A percentile compares a stretch with the other conserved stretches of the same genome.
phyloP scores from a whole-genome alignment of 306 rosid genomes.

The Vigna trinervia region DNA sequence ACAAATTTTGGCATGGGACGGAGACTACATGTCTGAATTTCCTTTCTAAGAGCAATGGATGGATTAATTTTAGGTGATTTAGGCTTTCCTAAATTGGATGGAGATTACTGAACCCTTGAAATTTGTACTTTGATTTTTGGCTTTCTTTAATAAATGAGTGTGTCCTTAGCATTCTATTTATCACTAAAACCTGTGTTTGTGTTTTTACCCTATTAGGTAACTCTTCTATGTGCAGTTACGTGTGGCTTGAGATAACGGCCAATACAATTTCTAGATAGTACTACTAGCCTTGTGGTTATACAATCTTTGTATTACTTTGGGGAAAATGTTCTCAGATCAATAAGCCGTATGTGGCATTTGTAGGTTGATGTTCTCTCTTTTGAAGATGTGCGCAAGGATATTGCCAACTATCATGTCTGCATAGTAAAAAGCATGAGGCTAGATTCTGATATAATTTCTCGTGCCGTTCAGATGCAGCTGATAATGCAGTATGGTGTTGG shows the following conservation, averaged over 20 bases:
- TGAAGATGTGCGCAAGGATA: slow-evolving; percentile 69
- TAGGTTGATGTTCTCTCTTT: slow-evolving; percentile 84
- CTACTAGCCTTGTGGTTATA: not conserved
- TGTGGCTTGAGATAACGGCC: not conserved
- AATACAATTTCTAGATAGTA: not conserved
- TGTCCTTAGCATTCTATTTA: not conserved
- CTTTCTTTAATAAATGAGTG: not conserved
- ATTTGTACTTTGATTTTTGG: slow-evolving; percentile 14
- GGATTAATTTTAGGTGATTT: not conserved
- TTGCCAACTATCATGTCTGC: slow-evolving; percentile 70
- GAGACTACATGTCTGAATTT: not conserved
- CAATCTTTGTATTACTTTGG: slow-evolving; percentile 4
- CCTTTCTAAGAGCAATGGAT: not conserved
- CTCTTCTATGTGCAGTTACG: slow-evolving; percentile 28
- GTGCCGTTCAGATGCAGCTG: slow-evolving; percentile 76
- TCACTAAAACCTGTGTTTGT: not conserved
- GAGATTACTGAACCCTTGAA: not conserved
- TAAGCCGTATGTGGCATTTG: slow-evolving; percentile 11
- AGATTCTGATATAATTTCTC: slow-evolving; percentile 66
- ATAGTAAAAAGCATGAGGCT: slow-evolving; percentile 67
- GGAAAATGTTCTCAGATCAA: not conserved
- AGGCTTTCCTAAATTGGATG: not conserved
- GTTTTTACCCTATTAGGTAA: not conserved
- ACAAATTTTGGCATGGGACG: not conserved
- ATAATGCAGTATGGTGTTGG: slow-evolving; percentile 94